Evolutionary conservation across 345 rosid genomes (phyloP), one percentile per base, ranked within the genome.

Genomic region (Limnanthes douglasii): DNA sequence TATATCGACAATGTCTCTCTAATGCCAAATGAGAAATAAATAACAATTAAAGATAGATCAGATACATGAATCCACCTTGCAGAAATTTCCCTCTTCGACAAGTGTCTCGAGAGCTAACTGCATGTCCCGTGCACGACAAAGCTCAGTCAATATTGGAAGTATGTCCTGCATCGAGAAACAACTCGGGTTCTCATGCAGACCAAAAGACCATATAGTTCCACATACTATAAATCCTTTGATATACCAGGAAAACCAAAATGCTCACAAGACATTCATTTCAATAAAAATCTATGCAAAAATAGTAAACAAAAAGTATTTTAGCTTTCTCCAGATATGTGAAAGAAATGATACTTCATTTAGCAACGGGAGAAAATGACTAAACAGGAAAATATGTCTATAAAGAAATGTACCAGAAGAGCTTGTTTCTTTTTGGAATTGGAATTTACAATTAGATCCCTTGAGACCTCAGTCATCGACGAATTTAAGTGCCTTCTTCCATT

Each of bases 381-480:
- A 1, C 31, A 23, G 37, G 15, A 32, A 41, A 30, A 36, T 37
- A 16, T 43, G 26, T 36, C 22, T 12, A 19, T 16, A 41, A 41
- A 40, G 50, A 46, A 33, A 47, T 51, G 10, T 75, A 84, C 98
- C 93, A 68, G 56, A 35, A 92, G 83, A 60, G 96, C 73, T 64
- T 92, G 96, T 31, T 92, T 92, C 78, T 71, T 80, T 60, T 78
- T 92, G 31, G 94, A 70, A 66, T 72, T 59, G 11, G 78, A 62
- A 78, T 92, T 75, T 45, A 92, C 99, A 43, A 92, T 64, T 39
- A 92, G 99, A 64, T 92, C 99, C 56, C 96, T 75, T n/a, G 99
- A 85, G 34, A 86, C 93, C 69, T 85, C 96, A 19, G 73, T 85
- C 80, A 73, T 78, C 24, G 99, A 85, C 30, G 96, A 81, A 21